Conservation (phyloP, 441 rosid species). For the Pelargonium myrrhifolium region DNA sequence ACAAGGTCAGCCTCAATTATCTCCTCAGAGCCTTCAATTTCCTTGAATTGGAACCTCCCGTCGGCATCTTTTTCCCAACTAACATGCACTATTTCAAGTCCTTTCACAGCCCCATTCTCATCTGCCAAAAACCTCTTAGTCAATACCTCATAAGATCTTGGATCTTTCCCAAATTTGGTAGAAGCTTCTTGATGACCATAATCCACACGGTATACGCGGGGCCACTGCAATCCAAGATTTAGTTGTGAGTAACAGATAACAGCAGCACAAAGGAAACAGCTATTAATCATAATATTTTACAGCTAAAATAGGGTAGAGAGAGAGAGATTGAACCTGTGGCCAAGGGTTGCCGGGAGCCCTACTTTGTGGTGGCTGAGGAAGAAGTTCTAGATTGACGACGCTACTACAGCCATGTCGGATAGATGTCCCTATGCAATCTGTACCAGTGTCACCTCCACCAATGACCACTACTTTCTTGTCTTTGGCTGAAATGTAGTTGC, state of each 20-base stretch:
- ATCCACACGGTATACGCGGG: conserved; percentile 85
- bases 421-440: conserved; percentile 98
- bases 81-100: conserved; percentile 72
- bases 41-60: conserved; percentile 84
- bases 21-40: conserved; percentile 81
- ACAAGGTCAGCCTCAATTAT: conserved; percentile 84
- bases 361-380: conserved; percentile 77
- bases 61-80: conserved; percentile 87
- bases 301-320: neutral
- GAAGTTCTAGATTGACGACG: conserved; percentile 89
- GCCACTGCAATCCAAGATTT: conserved; percentile 62
- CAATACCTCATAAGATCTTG: conserved; percentile 89
- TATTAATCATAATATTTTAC: too few relatives aligned
- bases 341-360: conserved; percentile 99
- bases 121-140: conserved; percentile 91
- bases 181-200: conserved; percentile 98
- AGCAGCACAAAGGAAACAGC: neutral
- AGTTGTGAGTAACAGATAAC: neutral
- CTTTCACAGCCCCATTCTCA: conserved; percentile 73
- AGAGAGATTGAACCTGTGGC: conserved; percentile 74
- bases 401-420: conserved; percentile 87
- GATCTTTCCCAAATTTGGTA: conserved; percentile 83
- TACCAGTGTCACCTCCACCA: conserved; percentile 99
- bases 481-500: conserved; percentile 82
- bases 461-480: conserved; percentile 95